Evolutionary conservation across 2,329 filamentous ascomycete species (phyloP), one percentile per base, ranked within the genome.

Genomic region (Chaetothyriales sp.): DNA sequence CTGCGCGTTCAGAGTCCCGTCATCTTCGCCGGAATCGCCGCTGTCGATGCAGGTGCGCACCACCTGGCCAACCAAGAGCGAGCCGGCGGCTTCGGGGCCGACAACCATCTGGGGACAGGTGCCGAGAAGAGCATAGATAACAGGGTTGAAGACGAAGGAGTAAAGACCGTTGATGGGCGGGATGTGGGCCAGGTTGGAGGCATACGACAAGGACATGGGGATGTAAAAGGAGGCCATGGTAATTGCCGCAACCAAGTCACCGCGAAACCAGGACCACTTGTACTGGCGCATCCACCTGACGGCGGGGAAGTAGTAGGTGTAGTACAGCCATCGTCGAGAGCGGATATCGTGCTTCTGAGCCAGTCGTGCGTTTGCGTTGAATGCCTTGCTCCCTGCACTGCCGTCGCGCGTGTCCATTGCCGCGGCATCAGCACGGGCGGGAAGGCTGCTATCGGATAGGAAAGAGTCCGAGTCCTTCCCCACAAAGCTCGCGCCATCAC

Each of bases 221-320:
- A 98, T 85, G 67, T 98, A 98, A 71, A 98, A 92, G 22, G 89
- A 95, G n/a, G 90, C 87, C 72, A 98, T 84, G n/a, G 92, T 97
- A 56, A 97, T 67, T 47, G 90, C 89, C 7, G 90, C 85, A 13
- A 94, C 74, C 18, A 97, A 70, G 67, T 98, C 92, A 47, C 92
- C 92, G 60, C 83, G 80, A 47, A 97, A 68, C 68, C 86, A 95
- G 2, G 80, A 78, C 77, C 81, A 82, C 60, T 78, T 81, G 69
- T 98, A 98, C 69, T 95, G 87, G 49, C 75, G 76, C 56, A 94
- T 83, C 92, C 92, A 98, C 58, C 84, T 89, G 58, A 95, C 72
- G 56, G 89, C 86, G 0, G 92, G 92, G 46, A 98, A 74, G 65
- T 98, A 98, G 71, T 98, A 97, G 3, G 84, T 82, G 55, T 95